Percentiles rank a stretch among this genome's conserved stretches.
Conservation (phyloP, 495 filamentous ascomycete species). For the Tuber brumale region DNA sequence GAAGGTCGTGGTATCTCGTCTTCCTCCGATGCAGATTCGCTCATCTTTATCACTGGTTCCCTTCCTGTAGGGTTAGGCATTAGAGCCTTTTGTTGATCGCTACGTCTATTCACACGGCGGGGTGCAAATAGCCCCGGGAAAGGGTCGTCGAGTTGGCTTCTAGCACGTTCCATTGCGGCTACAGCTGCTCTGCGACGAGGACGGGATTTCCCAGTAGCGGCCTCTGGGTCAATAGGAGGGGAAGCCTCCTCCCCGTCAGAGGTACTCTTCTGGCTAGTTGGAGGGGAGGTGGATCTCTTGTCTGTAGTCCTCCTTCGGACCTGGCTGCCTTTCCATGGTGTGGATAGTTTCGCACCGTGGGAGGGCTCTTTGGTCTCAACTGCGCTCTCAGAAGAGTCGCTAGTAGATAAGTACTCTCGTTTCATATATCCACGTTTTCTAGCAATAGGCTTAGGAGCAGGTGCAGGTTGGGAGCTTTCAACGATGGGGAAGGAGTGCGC, state of each 20-base stretch:
- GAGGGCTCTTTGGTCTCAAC: neutral
- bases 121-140: neutral
- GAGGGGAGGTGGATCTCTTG: neutral
- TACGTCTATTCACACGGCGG: neutral
- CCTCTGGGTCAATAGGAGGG: neutral
- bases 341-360: neutral
- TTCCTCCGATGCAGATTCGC: neutral
- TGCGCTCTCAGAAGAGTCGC: neutral
- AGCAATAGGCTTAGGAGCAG: neutral
- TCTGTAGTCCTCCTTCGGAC: neutral
- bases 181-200: neutral
- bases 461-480: neutral
- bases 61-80: neutral
- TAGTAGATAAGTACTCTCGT: neutral
- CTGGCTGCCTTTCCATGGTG: neutral
- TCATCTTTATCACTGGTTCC: neutral
- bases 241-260: neutral
- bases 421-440: neutral
- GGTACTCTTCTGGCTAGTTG: neutral
- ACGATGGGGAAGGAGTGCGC: neutral
- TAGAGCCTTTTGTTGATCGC: neutral
- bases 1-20: neutral
- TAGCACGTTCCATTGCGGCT: neutral
- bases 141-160: neutral
- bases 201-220: neutral